A percentile compares a stretch with the other conserved stretches of the same genome.
Conservation (phyloP, 1,139 yeast genomes). For the Geotrichum bryndzae region DNA sequence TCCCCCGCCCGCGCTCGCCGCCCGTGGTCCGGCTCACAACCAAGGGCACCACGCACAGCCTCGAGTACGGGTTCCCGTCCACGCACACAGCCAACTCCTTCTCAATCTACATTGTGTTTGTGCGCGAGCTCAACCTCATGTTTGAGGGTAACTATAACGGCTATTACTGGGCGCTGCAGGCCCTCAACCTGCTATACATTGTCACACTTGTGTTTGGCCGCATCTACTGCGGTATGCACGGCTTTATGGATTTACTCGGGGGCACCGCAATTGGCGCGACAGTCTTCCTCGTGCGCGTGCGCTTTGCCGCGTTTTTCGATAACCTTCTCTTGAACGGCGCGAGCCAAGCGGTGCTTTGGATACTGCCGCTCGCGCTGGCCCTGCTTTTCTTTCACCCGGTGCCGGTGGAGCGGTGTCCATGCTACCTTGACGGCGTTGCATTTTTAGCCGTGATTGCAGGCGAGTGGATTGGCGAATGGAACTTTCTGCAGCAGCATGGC, state of each 20-base stretch:
- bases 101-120: conserved; percentile 55
- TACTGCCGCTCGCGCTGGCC: conserved; percentile 42
- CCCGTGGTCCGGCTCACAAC: conserved; percentile 86
- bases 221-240: conserved; percentile 96
- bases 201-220: conserved; percentile 70
- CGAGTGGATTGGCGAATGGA: conserved; percentile 53
- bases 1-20: conserved; percentile 90
- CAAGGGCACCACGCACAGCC: conserved; percentile 70
- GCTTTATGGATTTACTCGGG: conserved; percentile 63
- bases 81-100: conserved; percentile 93
- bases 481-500: neutral
- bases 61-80: conserved; percentile 92
- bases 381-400: conserved; percentile 63
- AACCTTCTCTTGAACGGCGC: neutral
- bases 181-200: conserved; percentile 45
- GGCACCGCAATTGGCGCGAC: conserved; percentile 62
- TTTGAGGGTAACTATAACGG: neutral
- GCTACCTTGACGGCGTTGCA: conserved; percentile 93
- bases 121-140: conserved; percentile 21
- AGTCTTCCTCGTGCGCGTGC: conserved; percentile 26
- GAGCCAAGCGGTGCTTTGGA: conserved; percentile 27
- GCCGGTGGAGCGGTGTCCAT: conserved; percentile 93
- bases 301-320: conserved; percentile 19
- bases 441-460: conserved; percentile 88
- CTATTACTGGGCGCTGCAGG: conserved; percentile 12